A percentile compares a stretch with the other conserved stretches of the same genome.
These are phyloP conservation scores for Prunus mira DNA, from an alignment of 306 rosid species.

Conservation along the genomic window DNA sequence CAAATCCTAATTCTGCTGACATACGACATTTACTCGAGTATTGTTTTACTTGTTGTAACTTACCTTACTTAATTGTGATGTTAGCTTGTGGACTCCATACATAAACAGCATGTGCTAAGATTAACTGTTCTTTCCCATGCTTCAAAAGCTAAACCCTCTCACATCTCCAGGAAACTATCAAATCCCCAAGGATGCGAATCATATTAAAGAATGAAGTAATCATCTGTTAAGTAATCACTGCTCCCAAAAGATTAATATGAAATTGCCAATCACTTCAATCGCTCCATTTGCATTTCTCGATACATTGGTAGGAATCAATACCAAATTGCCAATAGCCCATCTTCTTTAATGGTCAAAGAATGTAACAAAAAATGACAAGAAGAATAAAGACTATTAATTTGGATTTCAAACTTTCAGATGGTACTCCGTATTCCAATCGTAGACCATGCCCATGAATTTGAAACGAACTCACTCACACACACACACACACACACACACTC, in stretches of 20 bases:
- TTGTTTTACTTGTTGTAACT: not conserved
- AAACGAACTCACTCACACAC: not conserved
- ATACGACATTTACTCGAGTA: not conserved
- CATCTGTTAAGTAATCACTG: not conserved
- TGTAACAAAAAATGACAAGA: not conserved
- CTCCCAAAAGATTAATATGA: not conserved
- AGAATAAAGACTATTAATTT: not conserved
- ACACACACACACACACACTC: not conserved
- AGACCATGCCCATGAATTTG: not conserved
- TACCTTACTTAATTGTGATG: not conserved
- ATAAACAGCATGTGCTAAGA: not conserved
- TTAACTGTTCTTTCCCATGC: constrained; percentile 3
- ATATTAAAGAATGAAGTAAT: not conserved
- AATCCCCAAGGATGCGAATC: not conserved
- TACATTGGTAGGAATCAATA: not conserved
- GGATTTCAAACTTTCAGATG: not conserved
- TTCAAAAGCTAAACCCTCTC: not conserved
- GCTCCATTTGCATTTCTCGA: not conserved
- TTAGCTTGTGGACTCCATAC: not conserved
- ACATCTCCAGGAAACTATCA: not conserved
- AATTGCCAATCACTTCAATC: not conserved
- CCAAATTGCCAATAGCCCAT: not conserved
- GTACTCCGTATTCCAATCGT: not conserved
- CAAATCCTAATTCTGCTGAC: not conserved
- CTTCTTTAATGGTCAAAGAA: not conserved